A percentile compares a stretch with the other conserved stretches of the same genome.
phyloP scores from a whole-genome alignment of 768 basidiomycete genomes.

The Collybia mongolica region DNA sequence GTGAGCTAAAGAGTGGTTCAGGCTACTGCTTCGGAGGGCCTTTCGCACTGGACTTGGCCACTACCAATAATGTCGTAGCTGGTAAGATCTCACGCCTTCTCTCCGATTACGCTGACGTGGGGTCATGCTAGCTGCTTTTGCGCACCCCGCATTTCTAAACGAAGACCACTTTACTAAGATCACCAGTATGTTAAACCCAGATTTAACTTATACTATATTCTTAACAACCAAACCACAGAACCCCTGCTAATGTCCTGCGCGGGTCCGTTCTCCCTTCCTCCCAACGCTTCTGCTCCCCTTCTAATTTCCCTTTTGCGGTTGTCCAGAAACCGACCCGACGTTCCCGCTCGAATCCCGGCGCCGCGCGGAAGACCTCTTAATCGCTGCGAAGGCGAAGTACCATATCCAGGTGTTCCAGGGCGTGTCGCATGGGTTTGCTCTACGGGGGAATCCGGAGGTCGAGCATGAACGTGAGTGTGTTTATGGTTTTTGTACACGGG shows the following conservation, averaged over 20 bases:
- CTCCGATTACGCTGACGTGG: not conserved
- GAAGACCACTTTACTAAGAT: slow-evolving; percentile 45
- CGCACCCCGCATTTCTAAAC: slow-evolving; percentile 50
- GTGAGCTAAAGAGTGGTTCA: slow-evolving; percentile 12
- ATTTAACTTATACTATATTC: too few species aligned
- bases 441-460: slow-evolving; percentile 41
- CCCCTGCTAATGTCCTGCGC: slow-evolving; percentile 56
- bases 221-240: slow-evolving; percentile 35
- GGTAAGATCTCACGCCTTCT: slow-evolving; percentile 27
- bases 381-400: slow-evolving; percentile 48
- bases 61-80: slow-evolving; percentile 45
- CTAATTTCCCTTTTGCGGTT: not conserved
- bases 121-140: slow-evolving; percentile 45
- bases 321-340: slow-evolving; percentile 49
- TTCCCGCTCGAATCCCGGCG: slow-evolving; percentile 54
- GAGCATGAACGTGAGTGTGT: slow-evolving; percentile 34
- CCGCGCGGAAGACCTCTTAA: slow-evolving; percentile 54
- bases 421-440: slow-evolving; percentile 46
- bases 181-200: slow-evolving; percentile 51
- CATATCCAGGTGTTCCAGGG: slow-evolving; percentile 59
- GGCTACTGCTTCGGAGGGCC: slow-evolving; percentile 63
- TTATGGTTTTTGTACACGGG: not conserved
- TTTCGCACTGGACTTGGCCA: slow-evolving; percentile 44
- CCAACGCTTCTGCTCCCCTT: not conserved
- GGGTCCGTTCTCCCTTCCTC: slow-evolving; percentile 29